Evolutionary conservation across 2,329 filamentous ascomycete genomes (phyloP).

Genomic region (Immersiporthe knoxdaviesiana): DNA sequence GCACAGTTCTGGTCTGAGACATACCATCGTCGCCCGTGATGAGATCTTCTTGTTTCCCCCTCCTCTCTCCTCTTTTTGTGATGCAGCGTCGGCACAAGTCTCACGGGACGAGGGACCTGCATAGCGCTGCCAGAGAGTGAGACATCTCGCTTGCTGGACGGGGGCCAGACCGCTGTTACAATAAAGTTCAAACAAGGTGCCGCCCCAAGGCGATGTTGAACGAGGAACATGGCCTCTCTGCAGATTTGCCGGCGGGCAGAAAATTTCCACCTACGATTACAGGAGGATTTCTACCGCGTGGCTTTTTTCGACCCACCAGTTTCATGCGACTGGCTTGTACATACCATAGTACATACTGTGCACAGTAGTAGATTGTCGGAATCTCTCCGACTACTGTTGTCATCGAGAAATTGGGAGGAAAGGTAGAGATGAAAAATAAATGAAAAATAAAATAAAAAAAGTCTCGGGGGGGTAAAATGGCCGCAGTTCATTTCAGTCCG

Average conservation of each 20-base stretch:
- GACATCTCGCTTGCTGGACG: slow-evolving; percentile 27
- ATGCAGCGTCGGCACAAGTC: background rate
- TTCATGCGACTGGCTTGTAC: background rate
- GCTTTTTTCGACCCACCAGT: background rate
- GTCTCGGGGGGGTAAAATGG: background rate
- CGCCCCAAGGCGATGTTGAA: background rate
- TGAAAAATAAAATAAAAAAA: too few relatives aligned
- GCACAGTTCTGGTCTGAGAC: slow-evolving; percentile 22
- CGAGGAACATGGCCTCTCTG: background rate
- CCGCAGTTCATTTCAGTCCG: background rate
- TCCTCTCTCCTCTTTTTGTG: background rate
- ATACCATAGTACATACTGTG: background rate
- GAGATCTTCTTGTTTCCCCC: background rate
- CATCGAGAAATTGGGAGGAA: background rate
- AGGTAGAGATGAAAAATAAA: background rate
- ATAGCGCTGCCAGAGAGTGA: slow-evolving; percentile 16
- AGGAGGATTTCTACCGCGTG: background rate
- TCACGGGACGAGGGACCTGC: background rate
- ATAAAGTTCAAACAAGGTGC: background rate
- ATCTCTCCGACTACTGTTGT: background rate
- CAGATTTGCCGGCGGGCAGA: background rate
- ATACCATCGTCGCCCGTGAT: slow-evolving; percentile 20
- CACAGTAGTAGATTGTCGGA: background rate
- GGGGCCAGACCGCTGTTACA: background rate
- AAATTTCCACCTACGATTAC: background rate